Evolutionary conservation across 2,329 filamentous ascomycete genomes (phyloP), one percentile per base, ranked within the genome.

Genomic region (Botryotinia calthae): DNA sequence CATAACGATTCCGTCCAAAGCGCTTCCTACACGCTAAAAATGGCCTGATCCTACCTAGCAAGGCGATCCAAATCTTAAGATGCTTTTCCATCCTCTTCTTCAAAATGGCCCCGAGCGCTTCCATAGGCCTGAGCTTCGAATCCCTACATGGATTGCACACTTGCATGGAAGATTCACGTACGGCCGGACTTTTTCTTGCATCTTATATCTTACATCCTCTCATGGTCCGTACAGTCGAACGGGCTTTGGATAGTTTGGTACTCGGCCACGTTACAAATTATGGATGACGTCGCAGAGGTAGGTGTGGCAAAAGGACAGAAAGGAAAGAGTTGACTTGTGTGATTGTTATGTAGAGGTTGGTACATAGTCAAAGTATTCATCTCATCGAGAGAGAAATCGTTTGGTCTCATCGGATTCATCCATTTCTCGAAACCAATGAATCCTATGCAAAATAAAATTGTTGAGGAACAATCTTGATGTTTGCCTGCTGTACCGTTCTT

Each of bases 61-160:
- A 25, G 31, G 28, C 62, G 62, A 67, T 67, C 46, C 64, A 40
- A 66, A 40, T 37, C 9, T 54, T 54, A 42, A 28, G n/a, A 28
- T 67, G 40, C 2, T 67, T 67, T 51, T 46, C 14, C 46, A 37
- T 40, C 59, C 14, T 54, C 46, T 25, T 48, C 63, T 37, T 65
- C 44, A n/a, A 28, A 31, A 31, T 14, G 25, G 31, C 12, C 64
- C 25, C 63, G 28, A 66, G 44, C 31, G 44, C 63, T 51, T 51
- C 51, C 63, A n/a, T 12, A 28, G 48, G 48, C 37, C 65, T 67
- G 25, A 42, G 16, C 48, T 56, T 42, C 48, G 48, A 56, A 56
- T 56, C 37, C 48, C n/a, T 67, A 67, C 65, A 31, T 67, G 65
- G 37, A 42, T 56, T 31, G 37, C 34, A 54, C 65, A 67, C 48